These are phyloP conservation scores for Raphanus raphanistrum DNA, from an alignment of 345 rosid species.

Conservation along the genomic window DNA sequence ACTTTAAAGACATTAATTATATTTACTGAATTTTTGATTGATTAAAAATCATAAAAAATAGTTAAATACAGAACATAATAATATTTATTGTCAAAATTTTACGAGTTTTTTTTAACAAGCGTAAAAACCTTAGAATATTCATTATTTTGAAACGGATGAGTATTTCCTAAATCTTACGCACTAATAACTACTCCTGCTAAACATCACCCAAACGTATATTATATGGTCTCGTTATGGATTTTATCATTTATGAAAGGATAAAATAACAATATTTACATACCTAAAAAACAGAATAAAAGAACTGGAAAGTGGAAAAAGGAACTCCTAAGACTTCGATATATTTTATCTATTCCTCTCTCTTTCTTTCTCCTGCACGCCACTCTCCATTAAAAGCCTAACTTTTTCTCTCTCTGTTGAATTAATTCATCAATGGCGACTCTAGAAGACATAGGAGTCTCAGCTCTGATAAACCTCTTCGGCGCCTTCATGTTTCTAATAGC, in stretches of 20 bases:
- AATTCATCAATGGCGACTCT: slow-evolving; percentile 72
- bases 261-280: slow-evolving; percentile 1
- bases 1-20: no score
- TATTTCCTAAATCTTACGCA: no score
- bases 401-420: not conserved
- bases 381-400: not conserved
- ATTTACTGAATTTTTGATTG: no score
- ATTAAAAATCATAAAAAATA: no score
- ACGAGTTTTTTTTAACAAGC: no score
- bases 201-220: not conserved
- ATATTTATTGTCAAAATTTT: no score
- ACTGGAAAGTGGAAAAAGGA: not conserved
- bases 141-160: no score
- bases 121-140: no score
- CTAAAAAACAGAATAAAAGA: not conserved
- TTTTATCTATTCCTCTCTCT: not conserved
- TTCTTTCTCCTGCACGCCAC: slow-evolving; percentile 19
- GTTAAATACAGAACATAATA: no score
- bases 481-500: slow-evolving; percentile 83
- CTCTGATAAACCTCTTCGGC: slow-evolving; percentile 64
- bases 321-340: slow-evolving; percentile 17
- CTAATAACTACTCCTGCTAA: no score
- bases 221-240: not conserved
- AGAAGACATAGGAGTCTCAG: slow-evolving; percentile 84
- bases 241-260: not conserved